Conservation (phyloP, 371 early-diverging fungal genomes). For the Rhizopus microsporus region DNA sequence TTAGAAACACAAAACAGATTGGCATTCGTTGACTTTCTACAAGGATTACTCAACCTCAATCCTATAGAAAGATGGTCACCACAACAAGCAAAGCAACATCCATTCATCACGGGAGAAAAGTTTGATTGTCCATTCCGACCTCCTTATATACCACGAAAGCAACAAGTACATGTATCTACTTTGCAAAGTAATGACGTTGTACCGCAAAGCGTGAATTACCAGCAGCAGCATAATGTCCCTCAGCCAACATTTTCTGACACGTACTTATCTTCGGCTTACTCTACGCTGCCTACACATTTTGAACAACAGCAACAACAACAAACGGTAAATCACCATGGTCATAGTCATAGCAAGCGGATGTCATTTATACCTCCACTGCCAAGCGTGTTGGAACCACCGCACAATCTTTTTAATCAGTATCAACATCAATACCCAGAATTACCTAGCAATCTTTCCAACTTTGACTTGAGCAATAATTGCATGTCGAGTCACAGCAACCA, state of each 20-base stretch:
- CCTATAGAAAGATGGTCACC: conserved; percentile 96
- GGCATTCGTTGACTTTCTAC: conserved; percentile 88
- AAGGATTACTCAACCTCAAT: conserved; percentile 85
- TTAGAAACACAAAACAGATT: conserved; percentile 69
- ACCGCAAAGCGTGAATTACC: conserved; percentile 3
- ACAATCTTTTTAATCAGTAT: conserved; percentile 6
- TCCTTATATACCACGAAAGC: conserved; percentile 40
- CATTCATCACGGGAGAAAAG: conserved; percentile 91
- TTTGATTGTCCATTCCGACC: conserved; percentile 54
- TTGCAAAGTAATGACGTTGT: conserved; percentile 6
- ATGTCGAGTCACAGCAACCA: background rate
- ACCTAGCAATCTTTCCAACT: background rate
- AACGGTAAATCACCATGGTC: background rate
- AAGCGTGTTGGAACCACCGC: conserved; percentile 37
- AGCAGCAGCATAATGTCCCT: conserved; percentile 6
- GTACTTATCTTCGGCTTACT: conserved; percentile 29
- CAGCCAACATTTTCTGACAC: conserved; percentile 23
- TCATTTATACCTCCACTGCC: conserved; percentile 33
- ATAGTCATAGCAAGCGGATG: conserved; percentile 13
- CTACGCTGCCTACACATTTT: conserved; percentile 37
- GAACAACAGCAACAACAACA: conserved; percentile 10
- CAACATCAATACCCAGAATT: conserved; percentile 1
- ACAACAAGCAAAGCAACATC: conserved; percentile 92
- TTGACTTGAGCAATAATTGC: conserved; percentile 6
- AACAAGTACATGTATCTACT: conserved; percentile 6